A percentile compares a stretch with the other conserved stretches of the same genome.
These are phyloP conservation scores for Podospora pseudopauciseta DNA, from an alignment of 495 filamentous ascomycete genomes.

Conservation along the genomic window DNA sequence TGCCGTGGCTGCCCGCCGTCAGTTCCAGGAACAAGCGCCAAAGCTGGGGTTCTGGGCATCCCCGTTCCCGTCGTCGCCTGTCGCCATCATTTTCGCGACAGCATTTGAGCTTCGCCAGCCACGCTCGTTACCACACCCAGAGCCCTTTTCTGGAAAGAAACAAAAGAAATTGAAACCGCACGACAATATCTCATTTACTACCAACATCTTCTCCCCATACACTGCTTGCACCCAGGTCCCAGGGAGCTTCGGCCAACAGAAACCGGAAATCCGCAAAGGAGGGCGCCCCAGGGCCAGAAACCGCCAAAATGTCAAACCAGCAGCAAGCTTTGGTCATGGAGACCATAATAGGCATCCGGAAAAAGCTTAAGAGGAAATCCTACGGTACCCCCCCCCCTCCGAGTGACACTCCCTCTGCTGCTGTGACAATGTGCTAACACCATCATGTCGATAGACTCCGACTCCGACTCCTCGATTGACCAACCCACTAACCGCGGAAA, in stretches of 20 bases:
- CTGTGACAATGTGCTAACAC: constrained; percentile 7
- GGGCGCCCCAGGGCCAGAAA: neutral
- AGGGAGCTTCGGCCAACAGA: neutral
- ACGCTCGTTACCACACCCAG: neutral
- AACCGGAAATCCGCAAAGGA: neutral
- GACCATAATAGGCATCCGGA: constrained; percentile 27
- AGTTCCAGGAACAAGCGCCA: constrained; percentile 3
- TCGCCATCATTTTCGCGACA: constrained; percentile 5
- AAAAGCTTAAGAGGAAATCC: constrained; percentile 28
- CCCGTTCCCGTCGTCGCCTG: neutral
- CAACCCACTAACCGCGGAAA: constrained; percentile 84
- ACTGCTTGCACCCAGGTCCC: neutral
- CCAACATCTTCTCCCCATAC: neutral
- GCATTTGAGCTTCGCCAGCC: neutral
- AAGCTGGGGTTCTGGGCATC: constrained; percentile 1
- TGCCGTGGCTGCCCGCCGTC: constrained; percentile 14
- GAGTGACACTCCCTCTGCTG: neutral
- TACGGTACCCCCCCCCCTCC: constrained; percentile 22
- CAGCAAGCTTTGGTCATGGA: constrained; percentile 34
- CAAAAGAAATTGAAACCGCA: neutral
- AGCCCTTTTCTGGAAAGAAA: neutral
- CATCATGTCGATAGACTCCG: constrained; percentile 57
- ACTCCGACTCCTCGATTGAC: constrained; percentile 79
- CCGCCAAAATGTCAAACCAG: constrained; percentile 29
- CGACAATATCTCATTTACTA: neutral